These are phyloP conservation scores for Chalciporus chontae DNA, from an alignment of 768 basidiomycete genomes.

Conservation along the genomic window DNA sequence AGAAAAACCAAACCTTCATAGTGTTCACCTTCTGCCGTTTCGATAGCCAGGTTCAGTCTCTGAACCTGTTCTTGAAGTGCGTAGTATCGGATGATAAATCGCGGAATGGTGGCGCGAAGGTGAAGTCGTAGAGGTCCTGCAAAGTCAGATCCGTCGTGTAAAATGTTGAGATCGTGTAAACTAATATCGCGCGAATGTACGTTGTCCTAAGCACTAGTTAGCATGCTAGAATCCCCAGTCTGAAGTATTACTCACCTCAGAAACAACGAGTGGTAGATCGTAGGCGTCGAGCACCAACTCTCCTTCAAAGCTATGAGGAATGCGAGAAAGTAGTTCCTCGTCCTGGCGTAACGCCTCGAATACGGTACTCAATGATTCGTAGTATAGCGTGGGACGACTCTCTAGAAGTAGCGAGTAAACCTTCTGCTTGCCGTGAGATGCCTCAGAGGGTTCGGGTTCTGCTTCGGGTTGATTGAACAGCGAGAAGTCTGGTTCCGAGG, in stretches of 20 bases:
- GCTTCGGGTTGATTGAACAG: conserved; percentile 54
- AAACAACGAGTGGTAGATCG: conserved; percentile 59
- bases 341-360: conserved; percentile 74
- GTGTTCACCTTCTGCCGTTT: conserved; percentile 14
- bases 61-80: conserved; percentile 56
- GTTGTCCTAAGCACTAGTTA: conserved; percentile 52
- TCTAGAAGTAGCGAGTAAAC: conserved; percentile 50
- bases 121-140: conserved; percentile 61
- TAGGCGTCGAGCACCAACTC: conserved; percentile 72
- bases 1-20: conserved; percentile 17
- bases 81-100: conserved; percentile 68
- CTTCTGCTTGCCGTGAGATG: conserved; percentile 15
- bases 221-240: neutral
- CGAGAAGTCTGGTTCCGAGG: conserved; percentile 41
- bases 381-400: conserved; percentile 67
- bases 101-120: conserved; percentile 45
- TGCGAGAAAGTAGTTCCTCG: conserved; percentile 39
- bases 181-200: conserved; percentile 64
- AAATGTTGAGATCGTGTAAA: conserved; percentile 66
- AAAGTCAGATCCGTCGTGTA: conserved; percentile 64
- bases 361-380: conserved; percentile 66
- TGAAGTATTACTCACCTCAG: conserved; percentile 48
- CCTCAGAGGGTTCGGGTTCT: conserved; percentile 20
- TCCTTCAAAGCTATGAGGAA: conserved; percentile 48
- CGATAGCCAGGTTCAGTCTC: conserved; percentile 29